These are phyloP conservation scores for Stereum hirsutum DNA, from an alignment of 1,284 basidiomycete species.

Conservation along the genomic window DNA sequence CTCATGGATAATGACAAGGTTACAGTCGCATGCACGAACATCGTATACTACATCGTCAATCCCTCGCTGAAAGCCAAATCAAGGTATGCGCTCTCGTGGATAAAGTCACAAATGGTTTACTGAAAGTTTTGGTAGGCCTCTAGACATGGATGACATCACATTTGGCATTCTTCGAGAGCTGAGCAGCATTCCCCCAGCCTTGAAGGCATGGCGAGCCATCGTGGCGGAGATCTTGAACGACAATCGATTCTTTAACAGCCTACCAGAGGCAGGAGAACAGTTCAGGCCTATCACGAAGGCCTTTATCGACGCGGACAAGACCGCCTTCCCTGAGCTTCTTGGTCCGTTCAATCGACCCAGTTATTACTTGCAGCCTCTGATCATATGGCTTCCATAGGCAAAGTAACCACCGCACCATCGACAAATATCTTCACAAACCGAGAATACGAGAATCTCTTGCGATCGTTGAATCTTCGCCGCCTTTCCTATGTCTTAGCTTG, in stretches of 20 bases:
- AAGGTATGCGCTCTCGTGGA: constrained; percentile 34
- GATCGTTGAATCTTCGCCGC: constrained; percentile 85
- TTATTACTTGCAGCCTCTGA: neutral
- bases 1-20: constrained; percentile 84
- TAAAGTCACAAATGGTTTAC: constrained; percentile 1
- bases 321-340: constrained; percentile 78
- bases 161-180: constrained; percentile 73
- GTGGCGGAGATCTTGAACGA: constrained; percentile 83
- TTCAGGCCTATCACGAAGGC: constrained; percentile 81
- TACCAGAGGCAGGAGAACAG: constrained; percentile 39
- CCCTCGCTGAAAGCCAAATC: constrained; percentile 72
- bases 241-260: constrained; percentile 78
- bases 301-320: constrained; percentile 82
- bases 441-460: constrained; percentile 86
- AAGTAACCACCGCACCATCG: constrained; percentile 79
- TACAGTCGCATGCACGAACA: constrained; percentile 67
- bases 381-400: constrained; percentile 34
- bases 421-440: constrained; percentile 96
- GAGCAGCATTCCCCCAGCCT: constrained; percentile 66
- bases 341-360: constrained; percentile 32
- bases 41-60: constrained; percentile 80
- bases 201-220: constrained; percentile 80
- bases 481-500: constrained; percentile 81
- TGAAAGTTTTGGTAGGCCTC: constrained; percentile 32
- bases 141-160: constrained; percentile 62